Evolutionary conservation across 2,329 filamentous ascomycete species (phyloP).

Genomic region (Grosmannia penicillata): DNA sequence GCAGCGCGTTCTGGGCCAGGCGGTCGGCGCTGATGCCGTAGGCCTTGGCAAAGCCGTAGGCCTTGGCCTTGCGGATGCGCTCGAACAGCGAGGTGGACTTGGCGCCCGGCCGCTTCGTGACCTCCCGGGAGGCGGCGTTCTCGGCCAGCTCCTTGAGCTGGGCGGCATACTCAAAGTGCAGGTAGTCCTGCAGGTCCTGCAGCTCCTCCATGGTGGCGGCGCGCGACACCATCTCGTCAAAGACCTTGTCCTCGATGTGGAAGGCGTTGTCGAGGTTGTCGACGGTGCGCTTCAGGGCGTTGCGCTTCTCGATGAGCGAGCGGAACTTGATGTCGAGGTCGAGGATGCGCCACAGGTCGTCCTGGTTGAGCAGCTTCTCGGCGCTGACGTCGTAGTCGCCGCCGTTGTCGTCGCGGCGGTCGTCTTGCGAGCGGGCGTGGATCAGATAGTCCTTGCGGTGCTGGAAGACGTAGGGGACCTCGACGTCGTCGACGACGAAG

Average conservation of each 20-base stretch:
- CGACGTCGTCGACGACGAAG: constrained; percentile 84
- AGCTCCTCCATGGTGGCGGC: constrained; percentile 87
- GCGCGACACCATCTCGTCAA: constrained; percentile 68
- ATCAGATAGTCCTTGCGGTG: constrained; percentile 97
- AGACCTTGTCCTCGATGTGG: constrained; percentile 53
- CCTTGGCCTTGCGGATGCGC: constrained; percentile 64
- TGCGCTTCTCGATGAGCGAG: constrained; percentile 82
- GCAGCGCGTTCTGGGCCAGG: constrained; percentile 73
- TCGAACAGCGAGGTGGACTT: constrained; percentile 66
- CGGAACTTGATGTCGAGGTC: constrained; percentile 93
- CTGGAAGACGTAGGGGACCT: constrained; percentile 95
- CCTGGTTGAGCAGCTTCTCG: constrained; percentile 81
- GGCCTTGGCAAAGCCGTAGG: constrained; percentile 69
- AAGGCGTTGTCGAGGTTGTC: constrained; percentile 51
- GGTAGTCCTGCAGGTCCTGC: constrained; percentile 89
- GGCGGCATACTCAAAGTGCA: constrained; percentile 82
- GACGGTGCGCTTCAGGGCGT: constrained; percentile 65
- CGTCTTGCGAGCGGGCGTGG: constrained; percentile 59
- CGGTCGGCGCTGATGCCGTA: constrained; percentile 84
- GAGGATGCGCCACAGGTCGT: constrained; percentile 88
- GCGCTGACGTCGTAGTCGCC: constrained; percentile 62
- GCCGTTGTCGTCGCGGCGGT: constrained; percentile 57
- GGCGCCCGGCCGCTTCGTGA: constrained; percentile 67
- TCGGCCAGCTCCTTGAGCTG: constrained; percentile 67
- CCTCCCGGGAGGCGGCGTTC: constrained; percentile 47